These are phyloP conservation scores for Vanderwaltozyma yarrowii DNA, from an alignment of 805 yeast genomes.

Conservation along the genomic window DNA sequence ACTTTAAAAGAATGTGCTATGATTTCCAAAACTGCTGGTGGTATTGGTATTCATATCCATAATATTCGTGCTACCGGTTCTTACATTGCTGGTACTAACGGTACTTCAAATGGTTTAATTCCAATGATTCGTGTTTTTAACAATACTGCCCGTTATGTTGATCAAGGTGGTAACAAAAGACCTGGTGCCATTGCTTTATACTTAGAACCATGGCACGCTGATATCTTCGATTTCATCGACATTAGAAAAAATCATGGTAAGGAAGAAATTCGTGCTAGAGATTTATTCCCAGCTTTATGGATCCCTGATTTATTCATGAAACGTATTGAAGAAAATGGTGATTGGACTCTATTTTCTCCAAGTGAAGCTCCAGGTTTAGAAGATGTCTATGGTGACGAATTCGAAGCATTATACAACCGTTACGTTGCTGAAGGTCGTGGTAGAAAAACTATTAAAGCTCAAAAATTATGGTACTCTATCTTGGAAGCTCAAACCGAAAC, in stretches of 20 bases:
- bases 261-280: conserved; percentile 87
- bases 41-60: conserved; percentile 80
- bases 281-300: conserved; percentile 86
- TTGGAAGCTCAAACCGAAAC: conserved; percentile 90
- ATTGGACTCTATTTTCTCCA: conserved; percentile 86
- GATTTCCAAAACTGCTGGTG: conserved; percentile 90
- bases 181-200: conserved; percentile 95
- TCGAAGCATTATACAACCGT: conserved; percentile 51
- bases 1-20: conserved; percentile 80
- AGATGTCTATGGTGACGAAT: conserved; percentile 77
- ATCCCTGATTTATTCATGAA: conserved; percentile 88
- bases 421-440: conserved; percentile 60
- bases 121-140: conserved; percentile 93
- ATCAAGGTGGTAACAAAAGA: conserved; percentile 94
- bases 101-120: conserved; percentile 79
- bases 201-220: conserved; percentile 94
- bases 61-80: conserved; percentile 79
- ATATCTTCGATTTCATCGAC: conserved; percentile 73
- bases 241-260: conserved; percentile 89
- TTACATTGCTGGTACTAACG: conserved; percentile 82
- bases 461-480: conserved; percentile 79
- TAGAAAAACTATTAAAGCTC: conserved; percentile 59
- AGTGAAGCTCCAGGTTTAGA: conserved; percentile 74
- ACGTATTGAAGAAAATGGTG: conserved; percentile 66
- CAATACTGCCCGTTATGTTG: conserved; percentile 91